Evolutionary conservation across 2,329 filamentous ascomycete species (phyloP).

Genomic region (Stylonectria norvegica): DNA sequence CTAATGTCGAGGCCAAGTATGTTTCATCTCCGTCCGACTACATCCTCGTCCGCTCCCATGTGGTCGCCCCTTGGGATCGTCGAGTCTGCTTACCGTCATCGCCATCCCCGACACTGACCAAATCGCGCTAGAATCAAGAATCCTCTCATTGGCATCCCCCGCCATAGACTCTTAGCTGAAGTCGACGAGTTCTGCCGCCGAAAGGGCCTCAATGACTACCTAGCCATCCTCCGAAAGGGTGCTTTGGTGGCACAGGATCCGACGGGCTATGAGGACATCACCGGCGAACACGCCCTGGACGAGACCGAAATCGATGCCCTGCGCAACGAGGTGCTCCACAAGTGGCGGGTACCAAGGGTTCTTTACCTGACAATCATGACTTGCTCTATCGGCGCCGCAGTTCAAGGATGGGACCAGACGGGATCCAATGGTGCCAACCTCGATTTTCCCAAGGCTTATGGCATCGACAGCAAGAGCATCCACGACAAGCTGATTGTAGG

Average conservation of each 20-base stretch:
- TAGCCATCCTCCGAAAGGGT: conserved; percentile 60
- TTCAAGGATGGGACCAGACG: conserved; percentile 67
- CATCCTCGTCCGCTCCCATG: too few species aligned
- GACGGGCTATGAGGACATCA: conserved; percentile 56
- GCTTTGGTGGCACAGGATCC: conserved; percentile 73
- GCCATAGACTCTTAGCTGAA: conserved; percentile 48
- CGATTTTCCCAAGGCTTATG: conserved; percentile 54
- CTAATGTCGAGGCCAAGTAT: conserved; percentile 46
- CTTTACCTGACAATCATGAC: conserved; percentile 65
- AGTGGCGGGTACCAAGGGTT: conserved; percentile 61
- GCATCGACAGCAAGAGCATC: conserved; percentile 35
- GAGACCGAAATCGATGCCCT: conserved; percentile 59
- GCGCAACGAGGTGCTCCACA: conserved; percentile 60
- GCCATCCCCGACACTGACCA: conserved; percentile 12
- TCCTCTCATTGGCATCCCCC: conserved; percentile 51
- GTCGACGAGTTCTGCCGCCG: conserved; percentile 60
- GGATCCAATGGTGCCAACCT: conserved; percentile 62
- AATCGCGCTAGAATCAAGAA: conserved; percentile 40
- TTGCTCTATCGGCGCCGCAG: conserved; percentile 67
- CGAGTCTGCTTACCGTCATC: not conserved
- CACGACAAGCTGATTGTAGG: conserved; percentile 54
- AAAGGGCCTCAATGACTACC: conserved; percentile 56
- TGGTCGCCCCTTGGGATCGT: not conserved
- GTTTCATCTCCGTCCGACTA: conserved; percentile 16
- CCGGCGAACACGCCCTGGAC: conserved; percentile 53